Evolutionary conservation across 2,329 filamentous ascomycete species (phyloP).

Genomic region (Penicillium hordei): DNA sequence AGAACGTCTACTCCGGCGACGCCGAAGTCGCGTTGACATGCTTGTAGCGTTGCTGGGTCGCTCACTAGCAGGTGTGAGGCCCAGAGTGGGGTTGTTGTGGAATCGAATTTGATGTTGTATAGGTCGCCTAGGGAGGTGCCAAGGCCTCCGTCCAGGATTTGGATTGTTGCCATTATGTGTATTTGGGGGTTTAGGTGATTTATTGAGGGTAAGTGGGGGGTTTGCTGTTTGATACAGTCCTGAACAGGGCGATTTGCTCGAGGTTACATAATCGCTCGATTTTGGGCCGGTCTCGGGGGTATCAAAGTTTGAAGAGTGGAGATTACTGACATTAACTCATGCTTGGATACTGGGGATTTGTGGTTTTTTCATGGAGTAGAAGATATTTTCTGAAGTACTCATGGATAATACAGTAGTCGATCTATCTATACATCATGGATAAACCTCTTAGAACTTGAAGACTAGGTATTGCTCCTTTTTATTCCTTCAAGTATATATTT

Average conservation of each 20-base stretch:
- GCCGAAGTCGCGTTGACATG: conserved; percentile 59
- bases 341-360: background rate
- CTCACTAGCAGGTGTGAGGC: conserved; percentile 65
- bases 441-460: background rate
- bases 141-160: conserved; percentile 64
- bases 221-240: conserved; percentile 1
- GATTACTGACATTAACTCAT: background rate
- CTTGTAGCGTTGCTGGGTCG: conserved; percentile 51
- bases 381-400: too few species aligned
- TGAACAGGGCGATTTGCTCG: background rate
- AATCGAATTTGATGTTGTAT: conserved; percentile 55
- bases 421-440: background rate
- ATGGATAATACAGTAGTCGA: too few species aligned
- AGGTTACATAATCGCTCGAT: conserved; percentile 2
- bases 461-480: background rate
- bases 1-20: conserved; percentile 61
- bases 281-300: background rate
- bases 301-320: background rate
- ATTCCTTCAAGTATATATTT: background rate
- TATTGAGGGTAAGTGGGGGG: conserved; percentile 7
- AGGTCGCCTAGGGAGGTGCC: conserved; percentile 64
- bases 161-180: conserved; percentile 40
- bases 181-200: background rate
- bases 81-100: conserved; percentile 58
- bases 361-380: background rate